Base-by-base conservation (phyloP, 495 filamentous ascomycete genomes). In the Podospora comata region DNA sequence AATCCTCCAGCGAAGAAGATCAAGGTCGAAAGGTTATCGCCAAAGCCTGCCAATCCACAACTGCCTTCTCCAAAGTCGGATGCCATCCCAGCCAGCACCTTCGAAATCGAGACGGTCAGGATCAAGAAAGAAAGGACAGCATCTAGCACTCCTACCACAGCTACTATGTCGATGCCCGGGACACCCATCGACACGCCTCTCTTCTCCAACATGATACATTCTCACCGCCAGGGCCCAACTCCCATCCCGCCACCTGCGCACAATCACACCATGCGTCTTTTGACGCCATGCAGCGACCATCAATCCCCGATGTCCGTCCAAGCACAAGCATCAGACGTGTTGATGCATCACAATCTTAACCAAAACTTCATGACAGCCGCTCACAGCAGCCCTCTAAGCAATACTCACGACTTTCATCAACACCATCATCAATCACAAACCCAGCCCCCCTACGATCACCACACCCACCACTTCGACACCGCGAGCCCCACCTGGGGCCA, bases 231-330 rank as follows among this genome's bases (percentile, higher is more conserved):
- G 39, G 13, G 39, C 64, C 9, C 62, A 58, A 16, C 60, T 28
- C 11, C 20, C 65, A n/a, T 32, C 34, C 30, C 32, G 32, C 15
- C 30, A 66, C 1, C 69, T 65, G 4, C 73, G 74, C 62, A 69
- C 68, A 16, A 64, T 61, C 64, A 71, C 20, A 57, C 75, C 26
- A 74, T 80, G 23, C 71, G 76, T 0, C 69, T 82, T 3, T 77
- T 82, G 30, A 84, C 82, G 0, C 82, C 82, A 1, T 77, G 75
- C 73, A 81, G 78, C 75, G 82, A 84, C 39, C 39, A 48, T 13
- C 39, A 48, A 48, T 48, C 39, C 39, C 39, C 39, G 13, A 13
- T 48, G 5, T 48, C 39, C 13, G 39, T 48, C 39, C 39, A 48
- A 16, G 39, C 39, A 13, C 39, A 48, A 48, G 39, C 39, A 48